Conservation (phyloP, 2,329 filamentous ascomycete genomes). For the Alternaria dauci region DNA sequence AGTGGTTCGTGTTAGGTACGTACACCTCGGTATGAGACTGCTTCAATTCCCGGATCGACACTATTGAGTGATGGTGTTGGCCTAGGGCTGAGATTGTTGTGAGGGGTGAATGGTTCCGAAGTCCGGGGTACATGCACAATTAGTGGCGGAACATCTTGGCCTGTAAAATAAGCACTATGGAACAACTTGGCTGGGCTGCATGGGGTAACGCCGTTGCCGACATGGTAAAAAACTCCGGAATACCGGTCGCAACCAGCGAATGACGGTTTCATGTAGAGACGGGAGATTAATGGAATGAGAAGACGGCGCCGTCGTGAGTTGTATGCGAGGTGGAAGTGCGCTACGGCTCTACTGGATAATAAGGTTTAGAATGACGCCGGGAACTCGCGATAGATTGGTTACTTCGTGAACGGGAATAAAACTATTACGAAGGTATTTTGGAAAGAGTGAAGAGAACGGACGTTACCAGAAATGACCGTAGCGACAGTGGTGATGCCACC, state of each 20-base stretch:
- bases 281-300: not conserved
- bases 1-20: not conserved
- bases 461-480: not conserved
- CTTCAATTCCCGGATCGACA: not conserved
- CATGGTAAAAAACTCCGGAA: not conserved
- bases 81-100: not conserved
- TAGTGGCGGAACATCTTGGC: constrained; percentile 40
- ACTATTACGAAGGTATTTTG: not conserved
- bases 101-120: not conserved
- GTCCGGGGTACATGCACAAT: constrained; percentile 28
- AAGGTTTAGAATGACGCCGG: not conserved
- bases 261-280: not conserved
- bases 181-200: constrained; percentile 24
- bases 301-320: not conserved
- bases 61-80: not conserved
- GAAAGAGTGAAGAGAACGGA: not conserved
- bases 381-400: not conserved
- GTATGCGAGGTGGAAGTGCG: not conserved
- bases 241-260: not conserved
- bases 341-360: not conserved
- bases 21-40: not conserved
- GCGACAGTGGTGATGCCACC: not conserved
- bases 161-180: constrained; percentile 31
- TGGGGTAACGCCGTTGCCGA: not conserved
- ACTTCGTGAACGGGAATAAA: not conserved